phyloP scores from a whole-genome alignment of 202 grass and related monocot species.

The Setaria italica region DNA sequence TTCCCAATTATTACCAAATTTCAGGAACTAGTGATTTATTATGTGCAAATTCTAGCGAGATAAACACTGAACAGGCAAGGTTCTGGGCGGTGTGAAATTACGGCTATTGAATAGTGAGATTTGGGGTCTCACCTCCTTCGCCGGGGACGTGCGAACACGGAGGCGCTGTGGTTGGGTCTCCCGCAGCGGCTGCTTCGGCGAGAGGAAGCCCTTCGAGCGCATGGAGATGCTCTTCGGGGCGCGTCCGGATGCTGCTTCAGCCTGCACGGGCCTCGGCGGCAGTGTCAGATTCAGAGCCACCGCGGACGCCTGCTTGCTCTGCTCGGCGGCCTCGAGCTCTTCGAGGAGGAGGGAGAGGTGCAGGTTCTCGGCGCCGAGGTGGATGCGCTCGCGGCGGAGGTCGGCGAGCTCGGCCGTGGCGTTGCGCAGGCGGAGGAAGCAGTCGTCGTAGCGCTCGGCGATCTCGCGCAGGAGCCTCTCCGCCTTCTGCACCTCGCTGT shows the following conservation, averaged over 20 bases:
- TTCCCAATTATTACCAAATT: neutral
- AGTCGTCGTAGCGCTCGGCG: conserved; percentile 66
- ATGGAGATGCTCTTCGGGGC: conserved; percentile 76
- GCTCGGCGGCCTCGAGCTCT: conserved; percentile 55
- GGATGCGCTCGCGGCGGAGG: conserved; percentile 64
- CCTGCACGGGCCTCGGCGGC: conserved; percentile 38
- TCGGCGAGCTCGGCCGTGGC: conserved; percentile 51
- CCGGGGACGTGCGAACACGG: conserved; percentile 53
- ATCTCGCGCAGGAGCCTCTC: conserved; percentile 62
- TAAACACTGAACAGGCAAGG: conserved; percentile 15
- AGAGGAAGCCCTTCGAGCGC: conserved; percentile 57
- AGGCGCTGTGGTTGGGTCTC: conserved; percentile 56
- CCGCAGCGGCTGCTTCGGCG: conserved; percentile 32
- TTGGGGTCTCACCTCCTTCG: conserved; percentile 56
- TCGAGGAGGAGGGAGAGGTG: conserved; percentile 63
- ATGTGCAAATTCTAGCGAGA: conserved; percentile 3
- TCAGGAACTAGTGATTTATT: conserved; percentile 17
- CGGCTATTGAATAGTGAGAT: conserved; percentile 26
- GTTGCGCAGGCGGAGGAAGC: conserved; percentile 58
- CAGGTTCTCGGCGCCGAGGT: conserved; percentile 59
- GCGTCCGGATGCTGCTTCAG: conserved; percentile 41
- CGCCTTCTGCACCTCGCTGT: conserved; percentile 43
- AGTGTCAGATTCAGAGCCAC: neutral
- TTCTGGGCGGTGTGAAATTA: neutral
- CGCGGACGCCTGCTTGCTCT: conserved; percentile 46